These are phyloP conservation scores for Amanita thiersii DNA, from an alignment of 768 basidiomycete species.

Conservation along the genomic window DNA sequence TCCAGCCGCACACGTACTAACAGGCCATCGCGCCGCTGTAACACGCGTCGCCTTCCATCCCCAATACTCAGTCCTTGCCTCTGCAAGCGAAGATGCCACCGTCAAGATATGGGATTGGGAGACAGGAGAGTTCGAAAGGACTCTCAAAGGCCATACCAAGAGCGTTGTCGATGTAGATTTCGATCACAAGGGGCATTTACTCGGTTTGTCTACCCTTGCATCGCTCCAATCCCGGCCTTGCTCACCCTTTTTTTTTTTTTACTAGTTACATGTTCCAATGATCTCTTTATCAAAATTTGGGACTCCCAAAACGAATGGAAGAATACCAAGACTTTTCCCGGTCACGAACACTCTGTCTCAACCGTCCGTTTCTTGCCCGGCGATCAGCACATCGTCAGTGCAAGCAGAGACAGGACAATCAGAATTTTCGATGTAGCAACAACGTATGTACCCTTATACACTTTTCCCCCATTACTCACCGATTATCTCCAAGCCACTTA, in stretches of 20 bases:
- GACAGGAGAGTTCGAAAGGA: constrained; percentile 87
- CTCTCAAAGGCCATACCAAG: constrained; percentile 88
- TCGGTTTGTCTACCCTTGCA: constrained; percentile 43
- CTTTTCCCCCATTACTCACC: constrained; percentile 7
- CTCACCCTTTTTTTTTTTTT: background rate
- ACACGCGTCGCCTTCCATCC: constrained; percentile 84
- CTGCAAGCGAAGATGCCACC: constrained; percentile 82
- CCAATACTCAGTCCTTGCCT: constrained; percentile 72
- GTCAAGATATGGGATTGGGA: constrained; percentile 98
- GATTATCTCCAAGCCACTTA: constrained; percentile 44
- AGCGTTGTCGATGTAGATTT: constrained; percentile 83
- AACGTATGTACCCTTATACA: constrained; percentile 43
- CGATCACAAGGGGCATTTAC: constrained; percentile 74
- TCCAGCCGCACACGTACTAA: constrained; percentile 69
- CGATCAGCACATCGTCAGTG: constrained; percentile 77
- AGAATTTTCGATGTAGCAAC: constrained; percentile 82
- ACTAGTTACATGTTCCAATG: constrained; percentile 57
- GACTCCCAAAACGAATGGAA: constrained; percentile 86
- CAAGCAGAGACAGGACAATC: constrained; percentile 83
- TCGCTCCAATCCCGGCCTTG: background rate
- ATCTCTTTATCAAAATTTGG: constrained; percentile 91
- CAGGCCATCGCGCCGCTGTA: constrained; percentile 70
- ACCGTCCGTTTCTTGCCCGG: constrained; percentile 79
- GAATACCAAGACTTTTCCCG: constrained; percentile 78
- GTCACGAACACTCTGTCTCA: constrained; percentile 89